phyloP scores from a whole-genome alignment of 2,329 filamentous ascomycete species.

The Chrysoporthe deuterocubensis region DNA sequence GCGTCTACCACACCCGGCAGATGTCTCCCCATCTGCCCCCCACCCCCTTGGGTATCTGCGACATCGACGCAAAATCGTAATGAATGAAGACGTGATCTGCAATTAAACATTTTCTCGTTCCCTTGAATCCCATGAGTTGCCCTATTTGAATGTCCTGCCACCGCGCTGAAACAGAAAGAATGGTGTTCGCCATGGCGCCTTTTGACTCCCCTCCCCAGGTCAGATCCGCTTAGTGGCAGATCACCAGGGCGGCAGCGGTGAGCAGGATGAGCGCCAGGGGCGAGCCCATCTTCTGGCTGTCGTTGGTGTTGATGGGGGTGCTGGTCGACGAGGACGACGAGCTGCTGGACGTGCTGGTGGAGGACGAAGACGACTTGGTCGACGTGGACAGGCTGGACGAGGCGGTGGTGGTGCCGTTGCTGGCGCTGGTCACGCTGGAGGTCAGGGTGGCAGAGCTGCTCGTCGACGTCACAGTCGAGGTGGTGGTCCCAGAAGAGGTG shows the following conservation, averaged over 20 bases:
- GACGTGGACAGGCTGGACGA: conserved; percentile 26
- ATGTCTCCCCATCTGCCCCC: background rate
- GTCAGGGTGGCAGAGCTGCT: conserved; percentile 31
- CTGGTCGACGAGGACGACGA: conserved; percentile 32
- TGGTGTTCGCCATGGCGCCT: background rate
- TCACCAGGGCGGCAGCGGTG: conserved; percentile 45
- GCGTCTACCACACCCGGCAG: background rate
- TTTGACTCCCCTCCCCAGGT: background rate
- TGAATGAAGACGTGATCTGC: conserved; percentile 16
- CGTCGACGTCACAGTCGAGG: conserved; percentile 26
- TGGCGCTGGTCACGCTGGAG: conserved; percentile 30
- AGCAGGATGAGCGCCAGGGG: conserved; percentile 47
- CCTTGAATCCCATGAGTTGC: conserved; percentile 8
- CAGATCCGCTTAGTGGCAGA: conserved; percentile 43
- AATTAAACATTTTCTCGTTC: conserved; percentile 1
- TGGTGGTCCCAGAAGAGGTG: conserved; percentile 26
- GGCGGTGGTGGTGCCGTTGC: conserved; percentile 31
- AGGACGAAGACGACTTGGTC: conserved; percentile 18
- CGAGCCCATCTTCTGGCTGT: conserved; percentile 43
- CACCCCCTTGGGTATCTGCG: conserved; percentile 1
- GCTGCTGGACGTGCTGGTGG: conserved; percentile 28
- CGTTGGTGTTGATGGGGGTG: conserved; percentile 39
- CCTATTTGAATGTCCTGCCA: conserved; percentile 3
- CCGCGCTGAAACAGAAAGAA: conserved; percentile 3
- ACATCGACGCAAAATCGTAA: conserved; percentile 5